phyloP scores from a whole-genome alignment of 192 early-diverging fungal species.

The Glomus cerebriforme region DNA sequence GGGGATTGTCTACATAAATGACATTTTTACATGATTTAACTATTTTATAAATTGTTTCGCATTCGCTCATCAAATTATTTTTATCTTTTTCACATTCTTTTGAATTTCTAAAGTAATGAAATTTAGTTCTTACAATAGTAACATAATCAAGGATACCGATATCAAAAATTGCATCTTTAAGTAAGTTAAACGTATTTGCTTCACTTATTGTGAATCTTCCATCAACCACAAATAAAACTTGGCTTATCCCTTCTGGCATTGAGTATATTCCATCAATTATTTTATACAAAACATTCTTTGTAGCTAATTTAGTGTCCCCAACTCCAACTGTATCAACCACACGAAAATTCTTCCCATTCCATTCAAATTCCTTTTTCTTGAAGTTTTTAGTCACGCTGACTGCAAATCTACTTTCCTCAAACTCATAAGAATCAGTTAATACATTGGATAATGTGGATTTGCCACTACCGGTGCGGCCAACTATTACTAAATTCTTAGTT shows the following conservation, averaged over 20 bases:
- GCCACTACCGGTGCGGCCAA: too few relatives aligned
- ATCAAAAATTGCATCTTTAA: background rate
- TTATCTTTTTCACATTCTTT: conserved; percentile 3
- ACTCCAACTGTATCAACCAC: conserved; percentile 4
- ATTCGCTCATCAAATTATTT: background rate
- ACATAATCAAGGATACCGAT: background rate
- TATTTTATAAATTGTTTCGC: too few relatives aligned
- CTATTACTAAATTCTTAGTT: too few relatives aligned
- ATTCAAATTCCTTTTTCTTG: background rate
- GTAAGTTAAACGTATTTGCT: background rate
- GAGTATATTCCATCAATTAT: too few relatives aligned
- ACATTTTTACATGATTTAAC: too few relatives aligned
- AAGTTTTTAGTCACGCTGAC: background rate
- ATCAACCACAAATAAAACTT: too few relatives aligned
- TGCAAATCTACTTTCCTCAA: background rate
- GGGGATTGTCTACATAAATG: too few relatives aligned
- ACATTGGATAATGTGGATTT: conserved; percentile 17
- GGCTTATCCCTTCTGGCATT: too few relatives aligned
- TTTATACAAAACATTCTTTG: background rate
- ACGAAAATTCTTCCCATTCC: background rate
- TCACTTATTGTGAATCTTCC: too few relatives aligned
- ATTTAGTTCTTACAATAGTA: too few relatives aligned
- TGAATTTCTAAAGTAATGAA: too few relatives aligned
- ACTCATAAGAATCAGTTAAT: background rate
- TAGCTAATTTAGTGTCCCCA: background rate